Evolutionary conservation across 805 yeast species (phyloP).

Genomic region (Hanseniaspora vineae): DNA sequence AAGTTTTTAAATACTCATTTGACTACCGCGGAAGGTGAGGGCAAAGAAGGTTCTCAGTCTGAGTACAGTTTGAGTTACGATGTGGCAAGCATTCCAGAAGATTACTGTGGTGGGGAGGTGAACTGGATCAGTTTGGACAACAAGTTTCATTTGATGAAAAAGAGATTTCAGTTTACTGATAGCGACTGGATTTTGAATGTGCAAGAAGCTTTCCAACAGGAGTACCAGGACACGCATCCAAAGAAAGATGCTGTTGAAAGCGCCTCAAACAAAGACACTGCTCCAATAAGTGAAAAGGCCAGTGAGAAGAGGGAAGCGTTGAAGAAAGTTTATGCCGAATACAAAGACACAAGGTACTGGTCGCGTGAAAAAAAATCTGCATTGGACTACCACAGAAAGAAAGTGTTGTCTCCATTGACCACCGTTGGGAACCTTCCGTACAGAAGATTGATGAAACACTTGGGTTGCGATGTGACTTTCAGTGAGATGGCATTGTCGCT

Average conservation of each 20-base stretch:
- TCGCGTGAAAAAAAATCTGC: conserved; percentile 64
- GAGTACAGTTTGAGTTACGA: conserved; percentile 19
- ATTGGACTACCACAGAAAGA: conserved; percentile 55
- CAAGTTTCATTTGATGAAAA: conserved; percentile 29
- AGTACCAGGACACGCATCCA: conserved; percentile 21
- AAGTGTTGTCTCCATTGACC: conserved; percentile 88
- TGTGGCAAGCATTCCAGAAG: conserved; percentile 25
- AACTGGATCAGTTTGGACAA: conserved; percentile 42
- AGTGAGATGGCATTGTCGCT: conserved; percentile 88
- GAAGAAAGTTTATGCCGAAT: conserved; percentile 25
- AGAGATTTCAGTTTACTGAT: conserved; percentile 42
- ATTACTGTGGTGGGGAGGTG: conserved; percentile 38
- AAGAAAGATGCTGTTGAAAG: conserved; percentile 25
- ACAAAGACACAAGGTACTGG: conserved; percentile 64
- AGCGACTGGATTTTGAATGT: conserved; percentile 49
- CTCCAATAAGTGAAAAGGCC: conserved; percentile 9
- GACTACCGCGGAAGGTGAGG: conserved; percentile 4
- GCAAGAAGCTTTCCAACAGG: conserved; percentile 45
- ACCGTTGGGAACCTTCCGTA: conserved; percentile 96
- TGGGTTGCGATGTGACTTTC: conserved; percentile 89
- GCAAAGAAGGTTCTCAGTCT: not conserved
- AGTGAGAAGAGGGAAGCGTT: conserved; percentile 16
- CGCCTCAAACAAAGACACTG: conserved; percentile 15
- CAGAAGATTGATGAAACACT: conserved; percentile 77
- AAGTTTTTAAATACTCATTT: conserved; percentile 76